A percentile compares a stretch with the other conserved stretches of the same genome.
Evolutionary conservation across 202 grass and related monocot genomes (phyloP).

Genomic region (Saccharum hybrid): DNA sequence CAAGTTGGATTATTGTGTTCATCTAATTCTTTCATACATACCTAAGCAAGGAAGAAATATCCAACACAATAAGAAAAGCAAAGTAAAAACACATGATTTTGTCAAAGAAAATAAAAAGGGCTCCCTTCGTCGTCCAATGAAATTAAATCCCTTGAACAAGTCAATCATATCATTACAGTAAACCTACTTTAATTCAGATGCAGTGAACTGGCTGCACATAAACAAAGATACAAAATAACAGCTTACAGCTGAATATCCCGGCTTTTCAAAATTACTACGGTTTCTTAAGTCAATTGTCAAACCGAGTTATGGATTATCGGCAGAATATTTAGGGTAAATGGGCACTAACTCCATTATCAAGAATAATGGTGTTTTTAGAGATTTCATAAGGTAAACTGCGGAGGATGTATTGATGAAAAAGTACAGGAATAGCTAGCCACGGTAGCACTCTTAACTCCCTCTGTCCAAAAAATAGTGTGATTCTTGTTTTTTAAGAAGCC

Average conservation of each 20-base stretch:
- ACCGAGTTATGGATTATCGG: not conserved
- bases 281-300: not conserved
- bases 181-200: not conserved
- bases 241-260: not conserved
- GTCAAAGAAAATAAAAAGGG: not conserved
- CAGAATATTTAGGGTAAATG: not conserved
- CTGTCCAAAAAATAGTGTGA: not conserved
- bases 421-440: not conserved
- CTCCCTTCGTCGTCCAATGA: not conserved
- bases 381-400: not conserved
- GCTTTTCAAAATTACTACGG: not conserved
- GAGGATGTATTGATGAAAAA: not conserved
- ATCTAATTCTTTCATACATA: conserved; percentile 11
- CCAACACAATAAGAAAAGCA: not conserved
- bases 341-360: conserved; percentile 3
- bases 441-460: not conserved
- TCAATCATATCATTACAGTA: not conserved
- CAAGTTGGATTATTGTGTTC: not conserved
- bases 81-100: not conserved
- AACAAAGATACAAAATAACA: not conserved
- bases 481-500: not conserved
- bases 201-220: not conserved
- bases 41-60: not conserved
- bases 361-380: not conserved
- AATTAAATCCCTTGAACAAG: not conserved